Percentiles rank a stretch among this genome's conserved stretches.
Conservation (phyloP, 129 eudicot genomes). For the Lactuca sativa region DNA sequence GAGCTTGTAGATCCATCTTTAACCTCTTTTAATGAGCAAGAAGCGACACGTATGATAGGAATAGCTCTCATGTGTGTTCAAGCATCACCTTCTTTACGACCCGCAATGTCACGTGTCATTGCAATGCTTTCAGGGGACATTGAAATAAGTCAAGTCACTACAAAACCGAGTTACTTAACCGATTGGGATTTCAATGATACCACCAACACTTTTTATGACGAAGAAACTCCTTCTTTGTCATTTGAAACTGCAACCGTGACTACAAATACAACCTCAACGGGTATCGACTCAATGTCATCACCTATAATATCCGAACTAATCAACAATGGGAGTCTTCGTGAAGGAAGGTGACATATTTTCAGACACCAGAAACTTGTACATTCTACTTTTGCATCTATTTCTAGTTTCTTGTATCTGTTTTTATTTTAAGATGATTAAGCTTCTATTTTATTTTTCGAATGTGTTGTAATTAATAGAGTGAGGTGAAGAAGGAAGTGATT, state of each 20-base stretch:
- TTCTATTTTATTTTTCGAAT: too few species aligned
- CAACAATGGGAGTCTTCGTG: constrained; percentile 31
- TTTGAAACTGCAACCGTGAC: constrained; percentile 12
- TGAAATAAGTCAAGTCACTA: constrained; percentile 44
- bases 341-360: constrained; percentile 39
- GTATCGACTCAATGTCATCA: constrained; percentile 29
- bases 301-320: constrained; percentile 34
- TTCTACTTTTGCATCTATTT: neutral
- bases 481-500: neutral
- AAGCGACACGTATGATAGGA: constrained; percentile 55
- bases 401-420: too few species aligned
- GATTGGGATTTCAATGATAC: constrained; percentile 66
- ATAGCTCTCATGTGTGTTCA: constrained; percentile 75
- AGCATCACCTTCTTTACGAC: constrained; percentile 58
- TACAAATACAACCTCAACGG: constrained; percentile 11
- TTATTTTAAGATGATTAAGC: neutral
- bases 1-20: constrained; percentile 60
- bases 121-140: constrained; percentile 71
- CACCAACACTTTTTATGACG: constrained; percentile 39
- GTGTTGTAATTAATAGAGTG: neutral
- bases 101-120: constrained; percentile 69
- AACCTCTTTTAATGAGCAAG: constrained; percentile 30
- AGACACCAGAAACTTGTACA: neutral
- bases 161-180: constrained; percentile 64
- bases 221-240: constrained; percentile 20